phyloP scores from a whole-genome alignment of 1,284 basidiomycete genomes.

The Golubevia sp. region DNA sequence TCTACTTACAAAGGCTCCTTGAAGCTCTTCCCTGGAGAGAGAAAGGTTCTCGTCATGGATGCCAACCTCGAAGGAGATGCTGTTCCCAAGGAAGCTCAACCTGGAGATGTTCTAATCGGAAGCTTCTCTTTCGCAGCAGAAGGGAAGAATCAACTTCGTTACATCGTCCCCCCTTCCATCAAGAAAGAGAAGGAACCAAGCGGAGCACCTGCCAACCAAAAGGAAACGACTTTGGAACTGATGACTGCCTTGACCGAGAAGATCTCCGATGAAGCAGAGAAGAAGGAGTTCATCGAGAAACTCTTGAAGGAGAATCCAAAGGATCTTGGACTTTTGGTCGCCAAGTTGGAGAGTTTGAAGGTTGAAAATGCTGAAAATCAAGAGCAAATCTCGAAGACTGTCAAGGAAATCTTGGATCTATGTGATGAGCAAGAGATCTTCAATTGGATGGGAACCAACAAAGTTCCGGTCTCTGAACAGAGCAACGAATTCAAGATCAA shows the following conservation, averaged over 20 bases:
- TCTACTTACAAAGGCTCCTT: conserved; percentile 34
- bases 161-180: conserved; percentile 53
- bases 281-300: conserved; percentile 43
- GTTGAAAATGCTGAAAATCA: conserved; percentile 16
- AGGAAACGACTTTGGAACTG: conserved; percentile 39
- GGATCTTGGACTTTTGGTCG: conserved; percentile 46
- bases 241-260: conserved; percentile 52
- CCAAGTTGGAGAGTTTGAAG: conserved; percentile 37
- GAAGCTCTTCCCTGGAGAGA: conserved; percentile 57
- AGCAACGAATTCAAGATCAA: conserved; percentile 44
- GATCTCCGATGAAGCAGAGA: conserved; percentile 49
- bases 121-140: conserved; percentile 42
- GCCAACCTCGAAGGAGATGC: conserved; percentile 52
- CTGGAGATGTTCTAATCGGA: conserved; percentile 58
- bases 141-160: conserved; percentile 39
- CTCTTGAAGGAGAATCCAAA: conserved; percentile 51
- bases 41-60: conserved; percentile 45
- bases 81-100: conserved; percentile 53
- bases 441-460: conserved; percentile 45
- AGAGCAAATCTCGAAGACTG: conserved; percentile 25
- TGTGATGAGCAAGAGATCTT: conserved; percentile 50
- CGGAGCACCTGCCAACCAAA: conserved; percentile 6
- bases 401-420: conserved; percentile 33
- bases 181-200: conserved; percentile 28
- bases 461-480: conserved; percentile 39